These are phyloP conservation scores for Diaporthe citri DNA, from an alignment of 2,329 filamentous ascomycete species.

Conservation along the genomic window DNA sequence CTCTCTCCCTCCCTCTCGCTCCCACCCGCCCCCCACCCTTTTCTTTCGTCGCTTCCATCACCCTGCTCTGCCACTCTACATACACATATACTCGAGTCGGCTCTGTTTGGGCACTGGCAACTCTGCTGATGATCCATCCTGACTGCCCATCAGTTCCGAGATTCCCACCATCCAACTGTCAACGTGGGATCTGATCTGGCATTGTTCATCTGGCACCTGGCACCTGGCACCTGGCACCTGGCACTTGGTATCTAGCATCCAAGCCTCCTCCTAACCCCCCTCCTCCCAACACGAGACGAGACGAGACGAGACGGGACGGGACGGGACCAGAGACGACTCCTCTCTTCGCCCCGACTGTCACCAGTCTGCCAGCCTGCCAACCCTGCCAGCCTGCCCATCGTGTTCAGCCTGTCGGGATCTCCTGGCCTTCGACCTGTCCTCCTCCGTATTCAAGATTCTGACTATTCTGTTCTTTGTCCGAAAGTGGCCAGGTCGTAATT, in stretches of 20 bases:
- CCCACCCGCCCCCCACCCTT: background rate
- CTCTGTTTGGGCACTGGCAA: background rate
- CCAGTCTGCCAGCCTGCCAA: background rate
- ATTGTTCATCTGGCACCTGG: background rate
- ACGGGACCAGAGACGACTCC: background rate
- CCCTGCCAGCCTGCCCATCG: background rate
- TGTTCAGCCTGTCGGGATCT: background rate
- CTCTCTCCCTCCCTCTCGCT: too few species aligned
- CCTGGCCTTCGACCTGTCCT: background rate
- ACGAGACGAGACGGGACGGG: slow-evolving; percentile 3
- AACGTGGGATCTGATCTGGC: background rate
- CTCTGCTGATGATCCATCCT: background rate
- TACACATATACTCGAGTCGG: background rate
- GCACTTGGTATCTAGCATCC: background rate
- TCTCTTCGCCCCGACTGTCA: background rate
- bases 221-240: background rate
- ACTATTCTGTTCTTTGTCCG: slow-evolving; percentile 26
- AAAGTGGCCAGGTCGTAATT: slow-evolving; percentile 33
- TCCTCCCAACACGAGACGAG: slow-evolving; percentile 3
- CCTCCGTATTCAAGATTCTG: slow-evolving; percentile 19
- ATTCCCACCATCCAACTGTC: background rate
- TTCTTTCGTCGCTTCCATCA: background rate
- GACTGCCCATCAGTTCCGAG: background rate
- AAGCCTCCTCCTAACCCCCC: background rate
- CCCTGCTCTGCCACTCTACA: background rate